Conservation (phyloP, 1,284 basidiomycete genomes). For the Cryptococcus deneoformans region DNA sequence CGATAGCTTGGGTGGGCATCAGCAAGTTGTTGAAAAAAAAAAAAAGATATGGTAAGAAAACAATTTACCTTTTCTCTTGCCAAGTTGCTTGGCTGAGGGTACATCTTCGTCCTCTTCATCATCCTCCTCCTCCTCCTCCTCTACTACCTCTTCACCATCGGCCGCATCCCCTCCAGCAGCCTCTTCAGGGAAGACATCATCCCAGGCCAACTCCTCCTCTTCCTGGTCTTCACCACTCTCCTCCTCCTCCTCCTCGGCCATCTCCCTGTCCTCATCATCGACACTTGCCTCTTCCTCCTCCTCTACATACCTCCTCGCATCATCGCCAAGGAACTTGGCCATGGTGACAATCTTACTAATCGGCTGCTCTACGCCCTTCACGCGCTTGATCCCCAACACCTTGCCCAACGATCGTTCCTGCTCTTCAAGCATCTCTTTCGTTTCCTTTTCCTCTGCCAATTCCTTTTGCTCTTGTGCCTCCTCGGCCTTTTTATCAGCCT, state of each 20-base stretch:
- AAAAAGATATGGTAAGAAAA: not conserved
- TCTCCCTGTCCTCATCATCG: slow-evolving; percentile 50
- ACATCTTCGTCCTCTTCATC: slow-evolving; percentile 22
- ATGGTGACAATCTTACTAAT: slow-evolving; percentile 57
- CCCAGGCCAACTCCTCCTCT: slow-evolving; percentile 74
- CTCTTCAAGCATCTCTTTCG: slow-evolving; percentile 37
- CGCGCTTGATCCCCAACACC: slow-evolving; percentile 47
- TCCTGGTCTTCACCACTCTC: slow-evolving; percentile 26
- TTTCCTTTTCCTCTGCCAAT: slow-evolving; percentile 13
- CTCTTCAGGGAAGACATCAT: slow-evolving; percentile 63
- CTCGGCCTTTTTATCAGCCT: not conserved
- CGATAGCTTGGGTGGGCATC: slow-evolving; percentile 11
- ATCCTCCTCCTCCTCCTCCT: too few relatives aligned
- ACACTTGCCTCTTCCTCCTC: slow-evolving; percentile 42
- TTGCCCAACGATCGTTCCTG: slow-evolving; percentile 47
- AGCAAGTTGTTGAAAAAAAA: slow-evolving; percentile 1
- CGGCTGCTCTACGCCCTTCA: slow-evolving; percentile 58
- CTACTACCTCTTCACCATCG: slow-evolving; percentile 27
- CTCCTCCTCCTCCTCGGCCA: slow-evolving; percentile 52
- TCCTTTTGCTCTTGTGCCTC: slow-evolving; percentile 17
- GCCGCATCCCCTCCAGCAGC: slow-evolving; percentile 47
- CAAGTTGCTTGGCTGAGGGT: slow-evolving; percentile 19
- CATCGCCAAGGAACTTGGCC: slow-evolving; percentile 54
- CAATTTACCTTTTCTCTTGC: slow-evolving; percentile 18
- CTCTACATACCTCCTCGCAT: slow-evolving; percentile 45